phyloP scores from a whole-genome alignment of 495 filamentous ascomycete species.

The Opeltia flavorubescens region DNA sequence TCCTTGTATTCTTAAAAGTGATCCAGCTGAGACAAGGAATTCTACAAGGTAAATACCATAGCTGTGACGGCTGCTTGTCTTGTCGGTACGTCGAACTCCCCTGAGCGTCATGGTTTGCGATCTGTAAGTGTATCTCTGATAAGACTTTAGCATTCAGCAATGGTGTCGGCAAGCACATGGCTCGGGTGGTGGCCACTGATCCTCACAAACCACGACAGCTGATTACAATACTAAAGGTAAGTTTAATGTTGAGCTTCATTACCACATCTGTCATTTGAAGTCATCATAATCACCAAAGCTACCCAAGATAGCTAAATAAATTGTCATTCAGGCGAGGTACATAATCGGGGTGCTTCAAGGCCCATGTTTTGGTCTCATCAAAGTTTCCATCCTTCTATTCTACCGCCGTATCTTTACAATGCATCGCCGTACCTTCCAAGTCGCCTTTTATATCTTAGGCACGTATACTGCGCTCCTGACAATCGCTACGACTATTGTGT shows the following conservation, averaged over 20 bases:
- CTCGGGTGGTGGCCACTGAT: not conserved
- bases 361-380: not conserved
- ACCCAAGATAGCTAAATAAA: not conserved
- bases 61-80: not conserved
- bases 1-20: not conserved
- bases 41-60: not conserved
- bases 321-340: not conserved
- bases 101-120: too few relatives aligned
- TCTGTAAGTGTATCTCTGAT: not conserved
- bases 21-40: not conserved
- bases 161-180: not conserved
- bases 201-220: not conserved
- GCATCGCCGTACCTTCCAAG: not conserved
- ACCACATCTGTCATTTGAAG: not conserved
- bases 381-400: constrained; percentile 3
- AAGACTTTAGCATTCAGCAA: not conserved
- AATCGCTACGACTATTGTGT: not conserved
- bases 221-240: not conserved
- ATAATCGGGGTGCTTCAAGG: not conserved
- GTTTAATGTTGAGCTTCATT: not conserved
- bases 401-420: constrained; percentile 2
- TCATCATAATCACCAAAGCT: not conserved
- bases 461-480: not conserved
- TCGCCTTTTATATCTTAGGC: not conserved
- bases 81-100: not conserved